Conservation (phyloP, 495 filamentous ascomycete genomes). For the Astrothelium subdiscretum region DNA sequence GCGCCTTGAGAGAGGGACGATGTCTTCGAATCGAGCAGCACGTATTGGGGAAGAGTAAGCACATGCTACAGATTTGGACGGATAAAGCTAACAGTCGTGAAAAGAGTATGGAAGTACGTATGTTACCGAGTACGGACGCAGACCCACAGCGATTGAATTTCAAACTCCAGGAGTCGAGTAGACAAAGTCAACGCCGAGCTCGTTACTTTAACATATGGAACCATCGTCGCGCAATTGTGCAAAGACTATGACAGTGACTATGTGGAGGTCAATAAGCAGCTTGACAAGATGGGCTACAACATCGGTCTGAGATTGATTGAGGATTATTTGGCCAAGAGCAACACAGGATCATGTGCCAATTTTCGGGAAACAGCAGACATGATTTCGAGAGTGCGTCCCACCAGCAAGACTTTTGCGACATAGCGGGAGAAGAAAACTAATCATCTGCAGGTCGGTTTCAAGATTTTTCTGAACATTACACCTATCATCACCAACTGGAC, state of each 20-base stretch:
- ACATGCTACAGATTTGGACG: not conserved
- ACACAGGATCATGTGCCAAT: conserved; percentile 76
- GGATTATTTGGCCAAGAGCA: conserved; percentile 92
- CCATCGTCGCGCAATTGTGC: conserved; percentile 91
- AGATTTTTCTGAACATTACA: conserved; percentile 97
- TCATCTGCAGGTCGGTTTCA: conserved; percentile 72
- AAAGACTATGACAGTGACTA: conserved; percentile 93
- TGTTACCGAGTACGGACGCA: not conserved
- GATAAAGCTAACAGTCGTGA: conserved; percentile 11
- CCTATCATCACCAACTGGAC: conserved; percentile 93
- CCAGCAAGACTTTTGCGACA: not conserved
- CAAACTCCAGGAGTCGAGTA: conserved; percentile 44
- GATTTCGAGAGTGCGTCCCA: conserved; percentile 66
- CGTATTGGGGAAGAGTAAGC: conserved; percentile 95
- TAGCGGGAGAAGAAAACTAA: not conserved
- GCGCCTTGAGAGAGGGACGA: conserved; percentile 18
- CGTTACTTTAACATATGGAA: conserved; percentile 94
- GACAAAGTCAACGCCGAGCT: conserved; percentile 83
- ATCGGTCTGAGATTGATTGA: conserved; percentile 94
- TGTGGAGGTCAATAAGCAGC: conserved; percentile 85
- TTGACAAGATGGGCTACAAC: conserved; percentile 99
- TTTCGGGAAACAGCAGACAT: conserved; percentile 94
- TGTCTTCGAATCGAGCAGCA: conserved; percentile 83
- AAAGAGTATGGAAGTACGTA: conserved; percentile 94
- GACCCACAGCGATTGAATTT: conserved; percentile 1